These are phyloP conservation scores for Cenococcum geophilum DNA, from an alignment of 495 filamentous ascomycete genomes.

Conservation along the genomic window DNA sequence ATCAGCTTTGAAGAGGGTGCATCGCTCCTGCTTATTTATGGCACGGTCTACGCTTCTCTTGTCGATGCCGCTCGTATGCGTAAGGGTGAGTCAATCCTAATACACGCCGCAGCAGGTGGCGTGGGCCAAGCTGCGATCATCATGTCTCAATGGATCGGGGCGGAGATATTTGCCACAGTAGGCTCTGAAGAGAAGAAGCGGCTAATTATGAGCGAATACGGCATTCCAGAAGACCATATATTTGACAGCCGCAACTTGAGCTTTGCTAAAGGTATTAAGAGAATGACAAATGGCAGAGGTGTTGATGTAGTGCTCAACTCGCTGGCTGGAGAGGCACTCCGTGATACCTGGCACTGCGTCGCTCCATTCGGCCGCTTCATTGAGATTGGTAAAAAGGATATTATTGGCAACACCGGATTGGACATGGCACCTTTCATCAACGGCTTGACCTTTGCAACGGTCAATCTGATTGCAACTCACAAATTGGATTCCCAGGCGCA, in stretches of 20 bases:
- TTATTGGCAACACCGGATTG: neutral
- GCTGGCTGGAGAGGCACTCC: conserved; percentile 2
- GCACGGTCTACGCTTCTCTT: conserved; percentile 53
- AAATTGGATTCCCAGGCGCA: neutral
- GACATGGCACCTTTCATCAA: conserved; percentile 3
- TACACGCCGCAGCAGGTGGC: conserved; percentile 13
- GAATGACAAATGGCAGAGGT: conserved; percentile 9
- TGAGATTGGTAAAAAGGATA: conserved; percentile 11
- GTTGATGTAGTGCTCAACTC: conserved; percentile 13
- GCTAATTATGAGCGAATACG: neutral
- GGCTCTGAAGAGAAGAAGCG: conserved; percentile 3
- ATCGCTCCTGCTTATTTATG: conserved; percentile 51
- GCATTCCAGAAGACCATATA: conserved; percentile 7
- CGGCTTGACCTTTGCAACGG: neutral
- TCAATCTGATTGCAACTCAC: neutral
- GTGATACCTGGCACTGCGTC: neutral
- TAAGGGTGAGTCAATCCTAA: conserved; percentile 23
- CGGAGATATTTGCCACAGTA: conserved; percentile 10
- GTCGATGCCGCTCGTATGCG: conserved; percentile 34
- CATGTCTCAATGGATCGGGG: neutral
- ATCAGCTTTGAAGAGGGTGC: conserved; percentile 51
- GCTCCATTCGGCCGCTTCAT: neutral
- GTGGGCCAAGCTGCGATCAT: conserved; percentile 11
- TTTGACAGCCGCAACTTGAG: conserved; percentile 1
- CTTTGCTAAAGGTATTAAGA: conserved; percentile 1